Conservation (phyloP, 768 basidiomycete genomes). For the Kwoniella dejecticola region DNA sequence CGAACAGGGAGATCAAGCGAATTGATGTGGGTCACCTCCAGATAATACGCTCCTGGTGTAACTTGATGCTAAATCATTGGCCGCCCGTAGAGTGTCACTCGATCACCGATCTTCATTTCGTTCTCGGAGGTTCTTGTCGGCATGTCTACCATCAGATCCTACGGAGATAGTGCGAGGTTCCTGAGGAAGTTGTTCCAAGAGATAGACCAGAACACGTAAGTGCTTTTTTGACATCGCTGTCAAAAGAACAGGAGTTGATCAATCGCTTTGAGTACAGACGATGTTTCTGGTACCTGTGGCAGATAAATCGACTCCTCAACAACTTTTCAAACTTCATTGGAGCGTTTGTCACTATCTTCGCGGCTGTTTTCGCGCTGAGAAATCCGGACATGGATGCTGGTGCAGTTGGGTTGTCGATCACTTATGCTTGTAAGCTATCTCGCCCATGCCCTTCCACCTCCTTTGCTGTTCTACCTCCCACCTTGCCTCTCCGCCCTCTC, state of each 20-base stretch:
- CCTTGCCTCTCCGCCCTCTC: too few relatives aligned
- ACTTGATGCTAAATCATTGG: neutral
- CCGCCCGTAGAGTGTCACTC: constrained; percentile 44
- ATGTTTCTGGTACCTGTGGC: constrained; percentile 58
- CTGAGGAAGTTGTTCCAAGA: constrained; percentile 52
- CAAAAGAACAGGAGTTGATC: neutral
- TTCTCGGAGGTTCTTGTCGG: constrained; percentile 57
- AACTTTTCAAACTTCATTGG: constrained; percentile 55
- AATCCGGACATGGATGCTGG: constrained; percentile 54
- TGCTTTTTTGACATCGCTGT: neutral
- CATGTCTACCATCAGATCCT: constrained; percentile 57
- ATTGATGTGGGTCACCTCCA: constrained; percentile 53
- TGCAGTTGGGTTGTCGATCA: constrained; percentile 44
- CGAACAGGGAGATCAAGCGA: constrained; percentile 58
- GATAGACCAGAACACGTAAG: constrained; percentile 56
- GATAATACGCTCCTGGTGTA: neutral
- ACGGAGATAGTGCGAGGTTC: constrained; percentile 57
- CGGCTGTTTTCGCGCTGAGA: constrained; percentile 54
- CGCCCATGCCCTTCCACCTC: too few relatives aligned
- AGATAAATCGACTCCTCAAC: constrained; percentile 53
- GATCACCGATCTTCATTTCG: constrained; percentile 56
- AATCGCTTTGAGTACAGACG: too few relatives aligned
- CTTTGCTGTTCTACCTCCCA: too few relatives aligned
- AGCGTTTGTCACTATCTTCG: constrained; percentile 54
- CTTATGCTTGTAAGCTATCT: constrained; percentile 45